These are phyloP conservation scores for Solanum appendiculatum DNA, from an alignment of 257 asterid species.

Conservation along the genomic window DNA sequence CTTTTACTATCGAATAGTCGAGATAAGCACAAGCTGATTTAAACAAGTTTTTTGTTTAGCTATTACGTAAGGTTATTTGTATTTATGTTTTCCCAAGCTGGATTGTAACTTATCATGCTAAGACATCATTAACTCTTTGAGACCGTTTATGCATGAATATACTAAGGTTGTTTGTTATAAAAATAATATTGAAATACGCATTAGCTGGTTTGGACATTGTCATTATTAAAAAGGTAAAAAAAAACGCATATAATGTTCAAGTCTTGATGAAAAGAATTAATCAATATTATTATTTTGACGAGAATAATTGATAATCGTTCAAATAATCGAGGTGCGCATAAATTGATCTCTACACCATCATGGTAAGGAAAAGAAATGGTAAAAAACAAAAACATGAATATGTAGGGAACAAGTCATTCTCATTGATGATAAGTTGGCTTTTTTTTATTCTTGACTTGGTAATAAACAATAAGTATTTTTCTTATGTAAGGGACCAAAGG, in stretches of 20 bases:
- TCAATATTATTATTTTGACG: fast-evolving
- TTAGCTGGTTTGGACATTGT: too few species aligned
- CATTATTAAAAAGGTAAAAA: too few species aligned
- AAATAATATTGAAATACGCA: too few species aligned
- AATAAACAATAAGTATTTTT: neutral
- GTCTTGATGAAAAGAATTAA: neutral
- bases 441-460: neutral
- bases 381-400: neutral
- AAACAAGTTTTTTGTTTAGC: too few species aligned
- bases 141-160: too few species aligned
- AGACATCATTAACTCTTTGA: too few species aligned
- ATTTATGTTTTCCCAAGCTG: too few species aligned
- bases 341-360: fast-evolving
- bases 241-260: too few species aligned
- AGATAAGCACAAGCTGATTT: neutral
- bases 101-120: neutral
- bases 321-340: neutral
- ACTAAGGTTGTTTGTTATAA: too few species aligned
- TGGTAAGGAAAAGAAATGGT: too few species aligned
- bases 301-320: fast-evolving
- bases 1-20: neutral
- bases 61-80: neutral
- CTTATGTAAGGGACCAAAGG: neutral
- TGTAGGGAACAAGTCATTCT: neutral
- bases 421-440: neutral